Base-by-base conservation (phyloP, 2,329 filamentous ascomycete species). In the Exophiala viscosa region DNA sequence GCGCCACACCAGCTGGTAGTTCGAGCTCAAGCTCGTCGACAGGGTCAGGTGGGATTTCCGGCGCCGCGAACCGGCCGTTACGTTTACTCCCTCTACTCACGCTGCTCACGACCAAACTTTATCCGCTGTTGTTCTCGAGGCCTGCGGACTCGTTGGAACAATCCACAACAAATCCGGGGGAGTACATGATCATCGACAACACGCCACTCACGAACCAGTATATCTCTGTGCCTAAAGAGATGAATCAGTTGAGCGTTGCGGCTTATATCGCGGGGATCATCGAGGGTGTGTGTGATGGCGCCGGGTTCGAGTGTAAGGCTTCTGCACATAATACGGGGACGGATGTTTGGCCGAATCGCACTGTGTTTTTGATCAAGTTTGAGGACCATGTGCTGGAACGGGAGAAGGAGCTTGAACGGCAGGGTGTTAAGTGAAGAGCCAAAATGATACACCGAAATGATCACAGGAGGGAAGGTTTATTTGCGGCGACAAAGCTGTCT, bases 181-280 rank as follows among this genome's bases (percentile, higher is more conserved):
- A 97, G 76, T 99, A 97, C 77, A 97, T 99, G 92, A 93, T 99
- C 64, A 89, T 91, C 64, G 93, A 99, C 74, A 97, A 99, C 73
- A 93, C 97, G 69, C 93, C 93, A 17, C 79, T 97, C 45, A 92
- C 97, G 35, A 97, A 96, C 72, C 86, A 87, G 58, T 97, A 93
- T 74, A 87, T 99, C 67, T 90, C 85, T 64, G 87, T 97, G 48
- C 93, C 93, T 13, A 87, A 87, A 66, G 93, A 99, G 73, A 95
- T 99, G 88, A 90, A 82, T 72, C 88, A 93, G 80, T 79, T 99
- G 66, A 97, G 96, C 70, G 96, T 92, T 71, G 93, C 92, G 14
- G 93, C 93, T 8, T 99, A 88, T 67, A 90, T 96, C 15, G 93
- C 93, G 1, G 93, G 93, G 14, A 87, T 99, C 58, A 85, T 99